phyloP scores from a whole-genome alignment of 768 basidiomycete species.

The Leccinum broughii region DNA sequence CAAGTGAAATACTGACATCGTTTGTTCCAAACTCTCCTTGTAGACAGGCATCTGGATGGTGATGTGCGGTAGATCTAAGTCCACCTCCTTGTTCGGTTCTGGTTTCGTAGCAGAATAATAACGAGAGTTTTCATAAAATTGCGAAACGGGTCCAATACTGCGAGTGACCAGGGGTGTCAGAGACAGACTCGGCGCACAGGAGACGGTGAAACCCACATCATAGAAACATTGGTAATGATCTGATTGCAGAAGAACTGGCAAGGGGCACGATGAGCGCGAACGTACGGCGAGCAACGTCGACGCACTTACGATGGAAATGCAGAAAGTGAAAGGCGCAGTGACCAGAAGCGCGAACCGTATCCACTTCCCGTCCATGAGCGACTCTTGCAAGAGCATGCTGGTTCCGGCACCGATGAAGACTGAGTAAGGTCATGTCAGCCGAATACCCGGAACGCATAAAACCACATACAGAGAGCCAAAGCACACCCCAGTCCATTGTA shows the following conservation, averaged over 20 bases:
- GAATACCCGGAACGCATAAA: neutral
- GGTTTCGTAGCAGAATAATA: conserved; percentile 78
- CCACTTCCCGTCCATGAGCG: conserved; percentile 61
- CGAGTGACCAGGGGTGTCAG: neutral
- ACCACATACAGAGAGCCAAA: conserved; percentile 58
- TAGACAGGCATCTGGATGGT: conserved; percentile 87
- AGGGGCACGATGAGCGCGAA: conserved; percentile 3
- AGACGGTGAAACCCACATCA: conserved; percentile 39
- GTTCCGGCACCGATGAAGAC: conserved; percentile 71
- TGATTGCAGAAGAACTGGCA: conserved; percentile 73
- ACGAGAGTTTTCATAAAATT: conserved; percentile 80
- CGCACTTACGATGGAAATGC: conserved; percentile 65
- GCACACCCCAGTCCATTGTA: conserved; percentile 72
- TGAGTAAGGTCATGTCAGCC: conserved; percentile 28
- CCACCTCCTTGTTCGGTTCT: conserved; percentile 59
- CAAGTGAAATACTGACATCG: conserved; percentile 57
- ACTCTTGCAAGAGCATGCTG: conserved; percentile 62
- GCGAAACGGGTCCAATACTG: conserved; percentile 81
- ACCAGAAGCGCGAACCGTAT: conserved; percentile 64
- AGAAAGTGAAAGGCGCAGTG: conserved; percentile 71
- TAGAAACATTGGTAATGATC: conserved; percentile 61
- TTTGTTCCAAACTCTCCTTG: conserved; percentile 80
- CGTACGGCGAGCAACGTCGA: neutral
- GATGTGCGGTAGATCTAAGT: conserved; percentile 67
- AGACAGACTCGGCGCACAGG: conserved; percentile 33